A percentile compares a stretch with the other conserved stretches of the same genome.
phyloP scores from a whole-genome alignment of 2,329 filamentous ascomycete genomes.

The Huntiella savannae region DNA sequence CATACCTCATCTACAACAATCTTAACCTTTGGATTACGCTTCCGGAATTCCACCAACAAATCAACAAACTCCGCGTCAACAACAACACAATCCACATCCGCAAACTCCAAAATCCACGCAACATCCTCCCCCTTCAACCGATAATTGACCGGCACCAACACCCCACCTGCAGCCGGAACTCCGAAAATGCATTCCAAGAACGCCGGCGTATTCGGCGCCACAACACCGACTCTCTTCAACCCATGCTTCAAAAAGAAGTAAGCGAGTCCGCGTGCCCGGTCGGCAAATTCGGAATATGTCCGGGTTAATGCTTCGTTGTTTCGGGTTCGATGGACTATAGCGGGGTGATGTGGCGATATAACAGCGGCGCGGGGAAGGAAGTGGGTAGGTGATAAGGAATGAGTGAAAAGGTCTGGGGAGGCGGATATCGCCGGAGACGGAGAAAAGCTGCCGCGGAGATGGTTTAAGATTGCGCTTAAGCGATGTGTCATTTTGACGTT shows the following conservation, averaged over 20 bases:
- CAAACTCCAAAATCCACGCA: slow-evolving; percentile 73
- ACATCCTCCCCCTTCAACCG: slow-evolving; percentile 67
- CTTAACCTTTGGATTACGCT: slow-evolving; percentile 40
- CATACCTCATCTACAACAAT: slow-evolving; percentile 53
- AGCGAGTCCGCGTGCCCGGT: slow-evolving; percentile 70
- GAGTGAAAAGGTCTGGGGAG: slow-evolving; percentile 18
- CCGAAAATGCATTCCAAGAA: slow-evolving; percentile 85
- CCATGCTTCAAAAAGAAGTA: slow-evolving; percentile 66
- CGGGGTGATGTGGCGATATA: slow-evolving; percentile 72
- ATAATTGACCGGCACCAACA: slow-evolving; percentile 50
- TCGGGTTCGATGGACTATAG: slow-evolving; percentile 69
- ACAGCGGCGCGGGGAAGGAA: slow-evolving; percentile 71
- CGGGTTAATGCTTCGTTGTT: slow-evolving; percentile 57
- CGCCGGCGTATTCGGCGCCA: slow-evolving; percentile 83
- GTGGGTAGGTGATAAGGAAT: slow-evolving; percentile 63
- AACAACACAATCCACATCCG: slow-evolving; percentile 71
- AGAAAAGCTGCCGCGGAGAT: slow-evolving; percentile 19
- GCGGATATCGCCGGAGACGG: slow-evolving; percentile 14
- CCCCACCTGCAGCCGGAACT: slow-evolving; percentile 60
- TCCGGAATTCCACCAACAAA: slow-evolving; percentile 48
- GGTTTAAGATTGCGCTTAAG: slow-evolving; percentile 36
- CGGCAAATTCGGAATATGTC: slow-evolving; percentile 63
- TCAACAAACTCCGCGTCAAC: slow-evolving; percentile 63
- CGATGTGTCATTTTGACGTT: slow-evolving; percentile 18
- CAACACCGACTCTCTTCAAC: slow-evolving; percentile 60